Conservation (phyloP, 2,329 filamentous ascomycete species). For the Fonsecaea nubica region DNA sequence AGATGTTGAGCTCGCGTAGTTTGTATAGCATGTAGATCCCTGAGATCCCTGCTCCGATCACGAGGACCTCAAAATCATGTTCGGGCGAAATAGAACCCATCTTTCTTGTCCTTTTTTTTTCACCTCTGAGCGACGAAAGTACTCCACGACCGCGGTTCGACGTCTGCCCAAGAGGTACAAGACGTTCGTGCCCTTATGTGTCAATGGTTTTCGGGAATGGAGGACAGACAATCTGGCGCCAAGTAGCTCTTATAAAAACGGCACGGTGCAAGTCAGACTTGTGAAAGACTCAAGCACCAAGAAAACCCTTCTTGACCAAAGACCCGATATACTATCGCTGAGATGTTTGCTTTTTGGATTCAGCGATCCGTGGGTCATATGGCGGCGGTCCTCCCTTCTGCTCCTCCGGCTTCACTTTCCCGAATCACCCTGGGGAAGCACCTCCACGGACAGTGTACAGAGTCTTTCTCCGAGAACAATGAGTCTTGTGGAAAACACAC, state of each 20-base stretch:
- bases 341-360: neutral
- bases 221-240: neutral
- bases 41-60: conserved; percentile 40
- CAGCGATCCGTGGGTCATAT: neutral
- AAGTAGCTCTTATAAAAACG: neutral
- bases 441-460: neutral
- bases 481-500: neutral
- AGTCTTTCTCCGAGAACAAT: neutral
- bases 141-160: neutral
- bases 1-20: conserved; percentile 58
- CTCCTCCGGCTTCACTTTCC: neutral
- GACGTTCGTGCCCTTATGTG: neutral
- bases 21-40: conserved; percentile 57
- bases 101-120: neutral
- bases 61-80: conserved; percentile 26
- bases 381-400: neutral
- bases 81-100: neutral
- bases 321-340: neutral
- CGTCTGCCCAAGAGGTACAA: neutral
- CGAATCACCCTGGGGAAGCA: neutral
- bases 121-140: neutral
- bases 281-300: neutral
- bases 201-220: neutral
- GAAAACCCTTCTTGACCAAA: neutral
- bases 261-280: neutral